phyloP scores from a whole-genome alignment of 352 stramenopile species.

The Phytopythium boreale region DNA sequence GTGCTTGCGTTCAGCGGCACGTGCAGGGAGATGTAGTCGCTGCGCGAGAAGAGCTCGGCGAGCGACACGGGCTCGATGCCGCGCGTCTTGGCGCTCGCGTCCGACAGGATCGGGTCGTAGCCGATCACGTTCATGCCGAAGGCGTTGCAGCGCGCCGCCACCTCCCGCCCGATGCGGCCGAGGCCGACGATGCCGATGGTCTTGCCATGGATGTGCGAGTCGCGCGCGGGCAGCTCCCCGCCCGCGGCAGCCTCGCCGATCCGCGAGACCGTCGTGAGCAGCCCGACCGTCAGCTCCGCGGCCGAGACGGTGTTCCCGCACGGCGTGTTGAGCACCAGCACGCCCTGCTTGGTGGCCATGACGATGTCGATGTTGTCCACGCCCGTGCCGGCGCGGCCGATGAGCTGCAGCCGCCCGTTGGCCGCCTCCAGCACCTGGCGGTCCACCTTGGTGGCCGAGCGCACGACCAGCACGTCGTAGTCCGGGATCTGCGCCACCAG shows the following conservation, averaged over 20 bases:
- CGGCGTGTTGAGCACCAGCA: constrained; percentile 96
- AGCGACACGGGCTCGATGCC: constrained; percentile 86
- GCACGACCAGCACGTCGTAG: constrained; percentile 90
- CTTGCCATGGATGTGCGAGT: constrained; percentile 87
- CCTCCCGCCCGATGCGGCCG: constrained; percentile 92
- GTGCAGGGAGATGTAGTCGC: constrained; percentile 96
- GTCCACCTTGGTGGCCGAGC: constrained; percentile 78
- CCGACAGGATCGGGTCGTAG: constrained; percentile 92
- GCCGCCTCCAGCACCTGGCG: constrained; percentile 65
- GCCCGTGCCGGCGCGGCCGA: constrained; percentile 88
- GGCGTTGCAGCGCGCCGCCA: constrained; percentile 89
- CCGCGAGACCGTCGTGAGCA: constrained; percentile 80
- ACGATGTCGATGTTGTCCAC: constrained; percentile 95
- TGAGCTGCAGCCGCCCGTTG: constrained; percentile 59
- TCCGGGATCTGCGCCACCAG: constrained; percentile 68
- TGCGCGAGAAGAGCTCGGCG: constrained; percentile 84
- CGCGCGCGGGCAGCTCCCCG: constrained; percentile 22
- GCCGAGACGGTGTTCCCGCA: constrained; percentile 94
- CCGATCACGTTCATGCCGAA: constrained; percentile 95
- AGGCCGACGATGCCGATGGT: constrained; percentile 94
- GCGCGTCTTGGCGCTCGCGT: constrained; percentile 66
- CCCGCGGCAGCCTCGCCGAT: constrained; percentile 7
- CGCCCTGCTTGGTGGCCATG: constrained; percentile 86
- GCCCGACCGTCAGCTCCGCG: constrained; percentile 93
- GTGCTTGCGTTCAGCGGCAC: constrained; percentile 95